Percentiles rank a stretch among this genome's conserved stretches.
Conservation (phyloP, 2,329 filamentous ascomycete genomes). For the Metarhizium guizhouense region DNA sequence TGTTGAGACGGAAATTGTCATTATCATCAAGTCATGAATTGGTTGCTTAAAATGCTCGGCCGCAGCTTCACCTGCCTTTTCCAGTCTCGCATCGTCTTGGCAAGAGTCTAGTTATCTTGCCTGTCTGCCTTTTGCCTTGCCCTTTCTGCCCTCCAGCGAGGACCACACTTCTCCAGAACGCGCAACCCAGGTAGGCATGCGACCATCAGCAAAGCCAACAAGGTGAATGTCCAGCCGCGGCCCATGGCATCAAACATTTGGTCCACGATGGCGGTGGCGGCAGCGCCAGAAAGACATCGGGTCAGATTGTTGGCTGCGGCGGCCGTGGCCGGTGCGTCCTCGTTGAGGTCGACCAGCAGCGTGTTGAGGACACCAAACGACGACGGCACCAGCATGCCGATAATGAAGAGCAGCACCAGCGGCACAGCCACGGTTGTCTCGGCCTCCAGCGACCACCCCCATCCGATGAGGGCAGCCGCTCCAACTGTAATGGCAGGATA, state of each 20-base stretch:
- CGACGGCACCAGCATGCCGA: slow-evolving; percentile 49
- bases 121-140: slow-evolving; percentile 19
- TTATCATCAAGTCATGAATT: background rate
- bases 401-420: slow-evolving; percentile 45
- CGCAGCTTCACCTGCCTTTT: background rate
- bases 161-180: slow-evolving; percentile 38
- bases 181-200: slow-evolving; percentile 39
- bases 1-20: background rate
- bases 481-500: slow-evolving; percentile 46
- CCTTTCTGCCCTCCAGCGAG: slow-evolving; percentile 42
- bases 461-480: slow-evolving; percentile 41
- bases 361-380: slow-evolving; percentile 56
- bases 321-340: slow-evolving; percentile 49
- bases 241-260: slow-evolving; percentile 49
- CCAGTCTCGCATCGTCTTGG: background rate
- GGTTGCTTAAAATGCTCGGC: background rate
- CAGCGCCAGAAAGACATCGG: slow-evolving; percentile 52
- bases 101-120: background rate
- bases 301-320: slow-evolving; percentile 57
- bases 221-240: slow-evolving; percentile 53
- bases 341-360: slow-evolving; percentile 55
- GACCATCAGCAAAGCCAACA: slow-evolving; percentile 43
- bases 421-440: slow-evolving; percentile 44
- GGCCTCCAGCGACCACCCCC: slow-evolving; percentile 47
- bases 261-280: slow-evolving; percentile 49